A percentile compares a stretch with the other conserved stretches of the same genome.
These are phyloP conservation scores for Rhizophagus clarus DNA, from an alignment of 192 early-diverging fungal genomes.

Conservation along the genomic window DNA sequence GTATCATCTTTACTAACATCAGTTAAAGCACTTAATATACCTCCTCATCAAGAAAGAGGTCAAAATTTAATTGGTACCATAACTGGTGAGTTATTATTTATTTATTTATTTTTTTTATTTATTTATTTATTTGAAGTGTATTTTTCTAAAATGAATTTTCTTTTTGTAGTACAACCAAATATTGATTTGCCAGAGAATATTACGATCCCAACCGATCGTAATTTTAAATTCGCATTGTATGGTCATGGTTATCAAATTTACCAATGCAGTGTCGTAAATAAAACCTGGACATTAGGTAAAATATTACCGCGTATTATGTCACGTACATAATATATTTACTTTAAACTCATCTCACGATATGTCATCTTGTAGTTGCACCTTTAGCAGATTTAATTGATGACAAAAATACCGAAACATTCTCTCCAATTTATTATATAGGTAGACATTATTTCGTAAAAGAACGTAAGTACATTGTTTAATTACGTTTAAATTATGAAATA, in stretches of 20 bases:
- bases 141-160: neutral
- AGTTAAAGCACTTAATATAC: neutral
- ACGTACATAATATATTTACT: neutral
- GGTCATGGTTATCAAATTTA: constrained; percentile 3
- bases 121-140: neutral
- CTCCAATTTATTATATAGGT: neutral
- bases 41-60: neutral
- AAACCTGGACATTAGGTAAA: constrained; percentile 19
- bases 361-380: constrained; percentile 2
- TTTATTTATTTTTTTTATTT: neutral
- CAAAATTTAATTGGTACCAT: neutral
- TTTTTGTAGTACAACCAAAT: neutral
- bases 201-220: neutral
- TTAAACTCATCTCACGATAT: no score
- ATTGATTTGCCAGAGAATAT: neutral
- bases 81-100: neutral
- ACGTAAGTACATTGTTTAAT: neutral
- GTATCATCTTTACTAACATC: neutral
- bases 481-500: no score
- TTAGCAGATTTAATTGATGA: neutral
- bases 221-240: constrained; percentile 2
- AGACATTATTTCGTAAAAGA: neutral
- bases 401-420: neutral
- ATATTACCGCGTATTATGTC: neutral
- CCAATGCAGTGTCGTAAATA: neutral